Conservation (phyloP, 768 basidiomycete species). For the Mycena leptocephala region DNA sequence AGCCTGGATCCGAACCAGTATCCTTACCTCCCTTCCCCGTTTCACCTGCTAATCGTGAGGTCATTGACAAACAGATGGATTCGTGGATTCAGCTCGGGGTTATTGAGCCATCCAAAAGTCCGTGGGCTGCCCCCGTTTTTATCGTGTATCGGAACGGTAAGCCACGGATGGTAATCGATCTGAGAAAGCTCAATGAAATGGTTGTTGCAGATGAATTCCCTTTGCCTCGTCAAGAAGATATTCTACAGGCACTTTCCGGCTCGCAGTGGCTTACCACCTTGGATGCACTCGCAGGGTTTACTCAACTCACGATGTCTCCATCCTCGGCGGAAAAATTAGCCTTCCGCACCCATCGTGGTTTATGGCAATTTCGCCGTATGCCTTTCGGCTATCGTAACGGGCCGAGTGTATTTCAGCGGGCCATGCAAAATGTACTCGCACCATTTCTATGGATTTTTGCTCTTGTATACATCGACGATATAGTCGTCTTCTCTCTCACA, state of each 20-base stretch:
- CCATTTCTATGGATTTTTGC: slow-evolving; percentile 57
- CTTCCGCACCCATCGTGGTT: slow-evolving; percentile 56
- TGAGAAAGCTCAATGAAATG: slow-evolving; percentile 40
- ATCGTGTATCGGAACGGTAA: slow-evolving; percentile 57
- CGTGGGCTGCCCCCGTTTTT: slow-evolving; percentile 50
- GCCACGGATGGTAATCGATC: slow-evolving; percentile 53
- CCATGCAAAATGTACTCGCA: slow-evolving; percentile 56
- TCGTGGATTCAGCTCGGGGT: slow-evolving; percentile 52
- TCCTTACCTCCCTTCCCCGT: slow-evolving; percentile 42
- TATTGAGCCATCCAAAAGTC: slow-evolving; percentile 57
- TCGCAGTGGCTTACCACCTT: slow-evolving; percentile 50
- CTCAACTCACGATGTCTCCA: slow-evolving; percentile 50
- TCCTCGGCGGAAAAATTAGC: slow-evolving; percentile 52
- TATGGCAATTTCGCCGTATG: slow-evolving; percentile 60
- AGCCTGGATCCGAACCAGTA: slow-evolving; percentile 42
- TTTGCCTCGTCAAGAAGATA: slow-evolving; percentile 41
- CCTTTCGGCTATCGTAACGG: slow-evolving; percentile 56
- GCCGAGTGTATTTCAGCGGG: slow-evolving; percentile 57
- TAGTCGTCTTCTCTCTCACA: slow-evolving; percentile 49
- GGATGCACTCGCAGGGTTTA: slow-evolving; percentile 58
- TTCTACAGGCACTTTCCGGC: slow-evolving; percentile 48
- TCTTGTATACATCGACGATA: slow-evolving; percentile 61
- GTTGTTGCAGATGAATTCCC: slow-evolving; percentile 44
- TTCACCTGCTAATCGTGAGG: slow-evolving; percentile 46
- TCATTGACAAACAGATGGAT: slow-evolving; percentile 48